Evolutionary conservation across 2,329 filamentous ascomycete species (phyloP).

Genomic region (Delphinella strobiligena): DNA sequence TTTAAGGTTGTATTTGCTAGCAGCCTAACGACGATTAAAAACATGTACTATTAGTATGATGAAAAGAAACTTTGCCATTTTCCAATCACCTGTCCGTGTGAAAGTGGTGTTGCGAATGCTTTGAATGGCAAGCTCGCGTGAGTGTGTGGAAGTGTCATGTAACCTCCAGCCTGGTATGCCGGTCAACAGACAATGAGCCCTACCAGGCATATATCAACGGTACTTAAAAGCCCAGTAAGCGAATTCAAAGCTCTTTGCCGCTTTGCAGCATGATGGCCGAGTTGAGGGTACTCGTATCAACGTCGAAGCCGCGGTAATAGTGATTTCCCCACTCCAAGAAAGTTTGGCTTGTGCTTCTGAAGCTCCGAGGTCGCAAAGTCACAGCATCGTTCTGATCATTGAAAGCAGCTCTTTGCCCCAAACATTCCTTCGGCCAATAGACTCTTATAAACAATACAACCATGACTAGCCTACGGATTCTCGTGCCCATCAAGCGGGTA

Average conservation of each 20-base stretch:
- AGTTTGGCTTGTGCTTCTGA: background rate
- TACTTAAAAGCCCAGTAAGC: no score
- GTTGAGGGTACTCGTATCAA: no score
- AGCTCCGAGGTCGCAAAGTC: background rate
- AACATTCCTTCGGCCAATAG: no score
- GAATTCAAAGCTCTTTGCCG: no score
- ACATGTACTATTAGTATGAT: conserved; percentile 8
- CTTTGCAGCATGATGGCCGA: no score
- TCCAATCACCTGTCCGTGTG: background rate
- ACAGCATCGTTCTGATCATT: background rate
- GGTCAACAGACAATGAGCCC: no score
- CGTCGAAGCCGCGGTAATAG: background rate
- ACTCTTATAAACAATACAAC: no score
- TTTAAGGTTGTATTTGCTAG: background rate
- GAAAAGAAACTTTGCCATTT: conserved; percentile 2
- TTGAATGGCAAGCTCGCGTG: no score
- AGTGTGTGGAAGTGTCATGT: no score
- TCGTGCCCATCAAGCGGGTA: conserved; percentile 45
- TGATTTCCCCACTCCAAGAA: background rate
- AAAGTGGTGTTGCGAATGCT: background rate
- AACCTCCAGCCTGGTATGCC: no score
- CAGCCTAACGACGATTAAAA: conserved; percentile 4
- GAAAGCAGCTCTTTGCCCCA: background rate
- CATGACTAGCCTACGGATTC: conserved; percentile 33
- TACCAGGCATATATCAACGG: no score